Evolutionary conservation across 2,329 filamentous ascomycete species (phyloP).

Genomic region (Delphinella strobiligena): DNA sequence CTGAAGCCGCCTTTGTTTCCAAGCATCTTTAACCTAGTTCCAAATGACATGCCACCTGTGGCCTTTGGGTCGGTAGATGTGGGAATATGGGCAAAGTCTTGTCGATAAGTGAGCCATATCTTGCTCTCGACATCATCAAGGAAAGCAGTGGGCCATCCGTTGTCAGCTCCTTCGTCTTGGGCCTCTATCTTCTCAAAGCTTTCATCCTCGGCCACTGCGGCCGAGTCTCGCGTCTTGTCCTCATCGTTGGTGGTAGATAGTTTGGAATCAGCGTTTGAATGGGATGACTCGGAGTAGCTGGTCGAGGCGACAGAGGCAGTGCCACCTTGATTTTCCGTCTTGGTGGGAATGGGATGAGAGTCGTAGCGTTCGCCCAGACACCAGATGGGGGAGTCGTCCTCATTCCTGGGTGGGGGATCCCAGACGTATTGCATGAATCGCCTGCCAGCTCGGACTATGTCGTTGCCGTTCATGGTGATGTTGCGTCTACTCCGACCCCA

Average conservation of each 20-base stretch:
- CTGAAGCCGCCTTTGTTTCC: constrained; percentile 72
- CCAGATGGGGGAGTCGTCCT: constrained; percentile 69
- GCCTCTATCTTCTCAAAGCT: constrained; percentile 6
- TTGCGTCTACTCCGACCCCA: too few species aligned
- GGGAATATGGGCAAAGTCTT: constrained; percentile 70
- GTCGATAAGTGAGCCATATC: constrained; percentile 95
- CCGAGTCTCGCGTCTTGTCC: constrained; percentile 6
- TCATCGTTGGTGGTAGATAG: constrained; percentile 8
- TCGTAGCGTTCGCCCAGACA: constrained; percentile 55
- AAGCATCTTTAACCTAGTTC: constrained; percentile 73
- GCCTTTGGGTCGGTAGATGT: constrained; percentile 66
- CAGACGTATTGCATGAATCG: constrained; percentile 84
- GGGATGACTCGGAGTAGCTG: constrained; percentile 17
- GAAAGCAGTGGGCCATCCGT: constrained; percentile 74
- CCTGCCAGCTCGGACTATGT: constrained; percentile 62
- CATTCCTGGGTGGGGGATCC: constrained; percentile 79
- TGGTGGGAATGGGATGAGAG: constrained; percentile 14
- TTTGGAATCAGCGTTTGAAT: constrained; percentile 21
- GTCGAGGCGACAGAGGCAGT: too few species aligned
- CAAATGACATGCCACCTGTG: constrained; percentile 59
- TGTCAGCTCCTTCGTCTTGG: constrained; percentile 26
- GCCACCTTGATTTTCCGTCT: constrained; percentile 7
- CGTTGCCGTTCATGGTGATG: constrained; percentile 49
- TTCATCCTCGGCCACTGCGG: constrained; percentile 7
- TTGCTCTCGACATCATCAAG: constrained; percentile 85